These are phyloP conservation scores for Areca catechu DNA, from an alignment of 176 grass and related monocot genomes.

Conservation along the genomic window DNA sequence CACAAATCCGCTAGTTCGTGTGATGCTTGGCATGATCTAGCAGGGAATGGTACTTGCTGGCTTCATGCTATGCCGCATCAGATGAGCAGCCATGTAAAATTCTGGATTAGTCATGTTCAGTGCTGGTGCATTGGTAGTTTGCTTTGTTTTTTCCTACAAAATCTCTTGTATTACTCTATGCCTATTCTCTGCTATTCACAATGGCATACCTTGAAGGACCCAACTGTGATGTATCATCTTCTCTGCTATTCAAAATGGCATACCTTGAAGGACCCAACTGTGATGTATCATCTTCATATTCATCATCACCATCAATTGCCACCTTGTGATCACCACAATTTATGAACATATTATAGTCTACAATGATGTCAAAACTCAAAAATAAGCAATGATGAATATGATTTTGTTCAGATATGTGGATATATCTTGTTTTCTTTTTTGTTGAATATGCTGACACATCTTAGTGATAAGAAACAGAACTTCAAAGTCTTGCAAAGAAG, in stretches of 20 bases:
- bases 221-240: slow-evolving; percentile 43
- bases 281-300: slow-evolving; percentile 56
- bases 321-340: slow-evolving; percentile 65
- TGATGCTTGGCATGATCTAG: too few relatives aligned
- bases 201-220: slow-evolving; percentile 48
- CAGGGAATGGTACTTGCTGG: neutral
- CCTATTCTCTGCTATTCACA: slow-evolving; percentile 41
- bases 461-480: neutral
- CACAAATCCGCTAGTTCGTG: too few relatives aligned
- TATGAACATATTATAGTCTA: slow-evolving; percentile 72
- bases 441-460: neutral
- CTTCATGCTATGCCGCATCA: neutral
- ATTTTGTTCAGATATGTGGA: slow-evolving; percentile 2
- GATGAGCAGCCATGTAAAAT: slow-evolving; percentile 62
- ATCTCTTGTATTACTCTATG: slow-evolving; percentile 80
- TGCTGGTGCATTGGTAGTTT: slow-evolving; percentile 41
- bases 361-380: slow-evolving; percentile 13
- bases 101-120: slow-evolving; percentile 37
- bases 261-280: slow-evolving; percentile 59
- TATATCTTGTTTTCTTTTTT: too few relatives aligned
- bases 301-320: slow-evolving; percentile 27
- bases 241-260: slow-evolving; percentile 18
- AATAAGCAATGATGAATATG: too few relatives aligned
- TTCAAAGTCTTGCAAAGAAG: neutral
- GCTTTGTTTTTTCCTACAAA: slow-evolving; percentile 63